Percentiles rank a stretch among this genome's conserved stretches.
phyloP scores from a whole-genome alignment of 257 asterid genomes.

The Perilla frutescens region DNA sequence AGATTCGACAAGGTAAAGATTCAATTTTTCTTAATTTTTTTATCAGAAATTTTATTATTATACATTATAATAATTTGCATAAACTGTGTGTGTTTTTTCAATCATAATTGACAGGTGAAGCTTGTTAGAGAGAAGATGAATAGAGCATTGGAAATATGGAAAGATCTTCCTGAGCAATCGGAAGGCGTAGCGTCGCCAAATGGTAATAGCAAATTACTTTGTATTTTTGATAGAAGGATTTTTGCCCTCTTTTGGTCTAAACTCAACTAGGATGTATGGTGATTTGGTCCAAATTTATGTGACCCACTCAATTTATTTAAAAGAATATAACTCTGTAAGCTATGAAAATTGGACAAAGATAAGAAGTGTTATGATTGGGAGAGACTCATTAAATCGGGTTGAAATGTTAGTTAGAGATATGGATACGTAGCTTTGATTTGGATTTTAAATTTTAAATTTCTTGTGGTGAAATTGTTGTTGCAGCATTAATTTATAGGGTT shows the following conservation, averaged over 20 bases:
- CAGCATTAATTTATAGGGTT: background rate
- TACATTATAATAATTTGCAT: background rate
- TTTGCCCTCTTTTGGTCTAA: background rate
- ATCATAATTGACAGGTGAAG: slow-evolving; percentile 59
- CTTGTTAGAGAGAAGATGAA: slow-evolving; percentile 88
- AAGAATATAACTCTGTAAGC: background rate
- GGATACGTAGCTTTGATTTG: background rate
- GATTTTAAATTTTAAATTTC: too few relatives aligned
- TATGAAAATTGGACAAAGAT: background rate
- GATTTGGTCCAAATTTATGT: background rate
- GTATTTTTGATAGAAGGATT: background rate
- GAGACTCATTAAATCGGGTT: background rate
- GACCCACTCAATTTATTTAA: background rate
- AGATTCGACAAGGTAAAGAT: slow-evolving; percentile 78
- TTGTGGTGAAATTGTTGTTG: background rate
- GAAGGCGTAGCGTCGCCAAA: slow-evolving; percentile 54
- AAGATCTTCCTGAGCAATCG: slow-evolving; percentile 47
- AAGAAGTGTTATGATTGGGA: background rate
- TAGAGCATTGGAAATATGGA: slow-evolving; percentile 78
- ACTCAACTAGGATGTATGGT: background rate
- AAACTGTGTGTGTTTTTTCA: background rate
- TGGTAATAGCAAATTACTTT: slow-evolving; percentile 46
- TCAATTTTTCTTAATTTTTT: background rate
- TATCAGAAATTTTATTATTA: background rate
- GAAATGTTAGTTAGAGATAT: background rate